Evolutionary conservation across 192 early-diverging fungal species (phyloP).

Genomic region (Pecoramyces ruminantium): DNA sequence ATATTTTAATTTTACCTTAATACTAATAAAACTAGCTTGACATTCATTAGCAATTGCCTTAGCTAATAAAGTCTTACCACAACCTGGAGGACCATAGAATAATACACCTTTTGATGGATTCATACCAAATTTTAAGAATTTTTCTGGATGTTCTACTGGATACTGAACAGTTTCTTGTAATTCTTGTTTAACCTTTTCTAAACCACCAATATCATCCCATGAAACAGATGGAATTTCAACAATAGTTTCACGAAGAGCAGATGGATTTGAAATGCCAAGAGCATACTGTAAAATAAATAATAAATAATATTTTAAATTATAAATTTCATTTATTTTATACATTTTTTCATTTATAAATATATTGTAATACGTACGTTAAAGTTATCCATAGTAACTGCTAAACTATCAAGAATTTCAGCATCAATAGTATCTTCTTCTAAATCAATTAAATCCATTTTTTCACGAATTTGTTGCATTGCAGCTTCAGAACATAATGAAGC

Average conservation of each 20-base stretch:
- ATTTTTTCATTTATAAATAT: no score
- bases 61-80: conserved; percentile 94
- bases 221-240: conserved; percentile 89
- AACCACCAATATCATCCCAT: conserved; percentile 94
- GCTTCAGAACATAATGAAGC: conserved; percentile 97
- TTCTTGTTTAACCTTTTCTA: conserved; percentile 95
- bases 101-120: conserved; percentile 88
- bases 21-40: conserved; percentile 98
- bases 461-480: conserved; percentile 99
- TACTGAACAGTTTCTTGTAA: conserved; percentile 98
- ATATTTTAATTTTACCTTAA: conserved; percentile 78
- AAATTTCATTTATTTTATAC: no score
- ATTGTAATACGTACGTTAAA: conserved; percentile 52
- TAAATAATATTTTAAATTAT: no score
- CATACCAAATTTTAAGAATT: conserved; percentile 99
- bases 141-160: conserved; percentile 96
- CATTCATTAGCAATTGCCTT: conserved; percentile 99
- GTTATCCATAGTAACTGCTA: conserved; percentile 97
- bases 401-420: conserved; percentile 82
- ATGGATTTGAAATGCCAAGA: conserved; percentile 84
- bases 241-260: conserved; percentile 94
- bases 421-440: conserved; percentile 97
- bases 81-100: conserved; percentile 97
- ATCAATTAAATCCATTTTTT: conserved; percentile 98
- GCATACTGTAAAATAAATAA: conserved; percentile 29